Evolutionary conservation across 495 filamentous ascomycete genomes (phyloP).

Genomic region (Xylaria bambusicola): DNA sequence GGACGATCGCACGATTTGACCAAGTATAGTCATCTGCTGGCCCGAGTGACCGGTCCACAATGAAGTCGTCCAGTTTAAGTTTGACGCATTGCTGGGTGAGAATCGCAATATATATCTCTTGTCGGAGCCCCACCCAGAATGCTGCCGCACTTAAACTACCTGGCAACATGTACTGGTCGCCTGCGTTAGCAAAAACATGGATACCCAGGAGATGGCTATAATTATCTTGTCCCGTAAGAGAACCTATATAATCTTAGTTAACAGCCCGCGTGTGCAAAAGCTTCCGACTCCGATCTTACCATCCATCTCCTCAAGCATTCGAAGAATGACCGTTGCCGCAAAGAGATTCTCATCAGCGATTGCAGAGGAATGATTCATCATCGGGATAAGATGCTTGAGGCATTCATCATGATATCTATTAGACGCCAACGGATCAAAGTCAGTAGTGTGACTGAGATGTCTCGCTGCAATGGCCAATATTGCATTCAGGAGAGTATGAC

Average conservation of each 20-base stretch:
- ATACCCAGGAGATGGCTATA: constrained; percentile 55
- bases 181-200: constrained; percentile 48
- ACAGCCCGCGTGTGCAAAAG: neutral
- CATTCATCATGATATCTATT: constrained; percentile 55
- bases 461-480: constrained; percentile 60
- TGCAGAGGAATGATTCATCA: constrained; percentile 51
- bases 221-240: constrained; percentile 39
- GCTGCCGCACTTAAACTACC: constrained; percentile 51
- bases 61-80: constrained; percentile 40
- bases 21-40: constrained; percentile 49
- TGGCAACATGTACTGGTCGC: constrained; percentile 36
- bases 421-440: constrained; percentile 48
- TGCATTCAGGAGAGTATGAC: constrained; percentile 58
- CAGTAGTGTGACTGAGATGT: constrained; percentile 52
- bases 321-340: constrained; percentile 61
- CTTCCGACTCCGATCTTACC: constrained; percentile 35
- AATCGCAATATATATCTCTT: constrained; percentile 59
- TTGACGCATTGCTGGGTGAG: constrained; percentile 49
- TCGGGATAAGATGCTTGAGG: constrained; percentile 50
- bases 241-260: constrained; percentile 33
- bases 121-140: constrained; percentile 60
- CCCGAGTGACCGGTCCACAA: constrained; percentile 46
- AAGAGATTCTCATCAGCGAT: constrained; percentile 62
- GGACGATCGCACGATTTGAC: constrained; percentile 56
- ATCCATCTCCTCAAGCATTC: constrained; percentile 63